These are phyloP conservation scores for Sporothrix pseudoabietina DNA, from an alignment of 2,329 filamentous ascomycete species.

Conservation along the genomic window DNA sequence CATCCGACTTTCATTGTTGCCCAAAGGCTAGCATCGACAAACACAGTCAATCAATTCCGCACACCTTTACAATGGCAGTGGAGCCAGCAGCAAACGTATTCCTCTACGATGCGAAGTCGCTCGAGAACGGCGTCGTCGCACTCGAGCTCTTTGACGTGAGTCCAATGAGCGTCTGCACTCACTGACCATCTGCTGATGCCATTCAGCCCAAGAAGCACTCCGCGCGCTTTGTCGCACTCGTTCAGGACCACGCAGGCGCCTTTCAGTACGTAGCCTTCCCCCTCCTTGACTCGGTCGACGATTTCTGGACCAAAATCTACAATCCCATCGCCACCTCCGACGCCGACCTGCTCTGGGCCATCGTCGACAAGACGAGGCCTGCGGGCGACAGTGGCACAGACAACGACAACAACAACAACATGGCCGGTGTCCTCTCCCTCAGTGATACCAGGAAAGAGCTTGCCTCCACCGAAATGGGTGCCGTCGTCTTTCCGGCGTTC, in stretches of 20 bases:
- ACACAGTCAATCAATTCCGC: neutral
- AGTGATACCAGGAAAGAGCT: neutral
- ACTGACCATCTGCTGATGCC: neutral
- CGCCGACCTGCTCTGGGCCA: conserved; percentile 15
- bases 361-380: conserved; percentile 16
- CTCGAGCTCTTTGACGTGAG: conserved; percentile 18
- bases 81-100: neutral
- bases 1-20: neutral
- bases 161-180: neutral
- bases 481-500: conserved; percentile 25
- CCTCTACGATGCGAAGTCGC: neutral
- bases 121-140: conserved; percentile 6
- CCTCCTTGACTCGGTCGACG: conserved; percentile 3
- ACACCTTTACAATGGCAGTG: neutral
- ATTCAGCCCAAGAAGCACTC: conserved; percentile 4
- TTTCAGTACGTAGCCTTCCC: conserved; percentile 24
- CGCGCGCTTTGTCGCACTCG: neutral
- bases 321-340: neutral
- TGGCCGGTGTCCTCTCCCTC: conserved; percentile 19
- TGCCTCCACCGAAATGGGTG: conserved; percentile 20
- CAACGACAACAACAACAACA: neutral
- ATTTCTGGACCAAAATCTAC: conserved; percentile 20
- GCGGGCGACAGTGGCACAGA: neutral
- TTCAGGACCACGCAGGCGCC: conserved; percentile 7
- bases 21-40: neutral